Conservation (phyloP, 208 protist species). For the Acanthamoeba lugdunensis region DNA sequence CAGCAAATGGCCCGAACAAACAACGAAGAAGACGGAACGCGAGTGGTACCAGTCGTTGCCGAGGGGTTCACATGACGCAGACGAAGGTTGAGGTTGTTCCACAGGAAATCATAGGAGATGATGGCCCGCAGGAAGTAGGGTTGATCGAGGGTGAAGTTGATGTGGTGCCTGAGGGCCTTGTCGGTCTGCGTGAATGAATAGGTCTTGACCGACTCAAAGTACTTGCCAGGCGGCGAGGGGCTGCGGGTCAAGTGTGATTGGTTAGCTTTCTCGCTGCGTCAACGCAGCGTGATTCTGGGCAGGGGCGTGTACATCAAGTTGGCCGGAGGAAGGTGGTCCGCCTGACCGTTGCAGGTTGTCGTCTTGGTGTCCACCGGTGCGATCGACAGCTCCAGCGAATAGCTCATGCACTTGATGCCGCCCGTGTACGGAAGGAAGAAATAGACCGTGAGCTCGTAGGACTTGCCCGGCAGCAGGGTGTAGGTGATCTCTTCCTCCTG, state of each 20-base stretch:
- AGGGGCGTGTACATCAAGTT: slow-evolving; percentile 18
- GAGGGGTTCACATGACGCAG: background rate
- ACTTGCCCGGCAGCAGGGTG: background rate
- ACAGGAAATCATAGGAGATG: slow-evolving; percentile 67
- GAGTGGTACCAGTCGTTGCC: background rate
- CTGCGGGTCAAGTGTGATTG: background rate
- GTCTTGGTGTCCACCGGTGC: background rate
- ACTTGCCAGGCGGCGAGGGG: background rate
- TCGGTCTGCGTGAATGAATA: slow-evolving; percentile 61
- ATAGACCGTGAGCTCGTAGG: slow-evolving; percentile 29
- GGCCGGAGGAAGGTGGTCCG: slow-evolving; percentile 15
- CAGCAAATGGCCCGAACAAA: background rate
- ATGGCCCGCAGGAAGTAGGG: slow-evolving; percentile 60
- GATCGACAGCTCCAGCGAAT: slow-evolving; percentile 59
- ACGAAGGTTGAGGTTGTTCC: slow-evolving; percentile 70
- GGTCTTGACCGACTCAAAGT: background rate
- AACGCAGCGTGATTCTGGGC: background rate
- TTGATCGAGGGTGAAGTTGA: slow-evolving; percentile 58
- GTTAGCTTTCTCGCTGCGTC: background rate
- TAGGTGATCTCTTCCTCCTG: slow-evolving; percentile 67
- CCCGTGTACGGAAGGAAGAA: slow-evolving; percentile 22
- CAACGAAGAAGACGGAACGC: background rate
- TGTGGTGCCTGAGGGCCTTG: background rate
- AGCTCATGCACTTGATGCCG: background rate
- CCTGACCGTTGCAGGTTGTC: slow-evolving; percentile 18